Evolutionary conservation across 2,329 filamentous ascomycete species (phyloP), one percentile per base, ranked within the genome.

Genomic region (Zopfia rhizophila): DNA sequence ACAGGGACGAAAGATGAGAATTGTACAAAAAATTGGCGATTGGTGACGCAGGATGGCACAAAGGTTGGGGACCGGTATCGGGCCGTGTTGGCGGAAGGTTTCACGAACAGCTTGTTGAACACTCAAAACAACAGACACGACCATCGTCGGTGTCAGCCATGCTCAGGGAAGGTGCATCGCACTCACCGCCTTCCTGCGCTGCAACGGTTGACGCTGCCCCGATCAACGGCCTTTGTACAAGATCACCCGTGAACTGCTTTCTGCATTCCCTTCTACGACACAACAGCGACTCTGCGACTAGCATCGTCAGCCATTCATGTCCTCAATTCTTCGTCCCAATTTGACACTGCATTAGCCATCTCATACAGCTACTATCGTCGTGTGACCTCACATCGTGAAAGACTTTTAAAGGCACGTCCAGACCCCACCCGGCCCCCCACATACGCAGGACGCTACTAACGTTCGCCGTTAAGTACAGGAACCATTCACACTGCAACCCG

Each of bases 111-210:
- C n/a, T n/a, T n/a, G n/a, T n/a, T n/a, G n/a, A n/a, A n/a, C n/a
- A n/a, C n/a, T n/a, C n/a, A n/a, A n/a, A n/a, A n/a, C n/a, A n/a
- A n/a, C n/a, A n/a, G n/a, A n/a, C n/a, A n/a, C n/a, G n/a, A n/a
- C n/a, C n/a, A n/a, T 43, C 30, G 21, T 7, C 3, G 12, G n/a
- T 6, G 14, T 19, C 40, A 22, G 40, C 40, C 29, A 43, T 14
- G 21, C 30, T 8, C 31, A 18, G 3, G 11, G 45, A 19, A 28
- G 25, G 33, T 19, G 29, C 30, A 18, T 19, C 32, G 25, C 16
- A n/a, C 48, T 48, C 47, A 53, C 45, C 45, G 45, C 50, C 38
- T 30, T 33, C 38, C 22, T 45, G 36, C 41, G 32, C 38, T 18
- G 36, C 25, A 22, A 39, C 24, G 28, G 19, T 40, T 27, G 38